Base-by-base conservation (phyloP, 345 rosid species). In the Linum usitatissimum region DNA sequence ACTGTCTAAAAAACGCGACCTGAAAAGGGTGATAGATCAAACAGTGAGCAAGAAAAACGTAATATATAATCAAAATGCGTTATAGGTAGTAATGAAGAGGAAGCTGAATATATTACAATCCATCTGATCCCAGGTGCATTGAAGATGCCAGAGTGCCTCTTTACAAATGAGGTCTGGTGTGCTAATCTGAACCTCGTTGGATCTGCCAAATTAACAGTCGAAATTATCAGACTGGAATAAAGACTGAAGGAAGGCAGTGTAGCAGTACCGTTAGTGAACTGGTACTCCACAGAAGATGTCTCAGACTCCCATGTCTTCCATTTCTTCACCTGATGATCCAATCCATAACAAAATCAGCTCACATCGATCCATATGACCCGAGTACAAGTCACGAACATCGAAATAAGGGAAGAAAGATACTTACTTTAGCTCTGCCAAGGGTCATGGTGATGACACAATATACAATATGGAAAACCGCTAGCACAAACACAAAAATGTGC, bases 301-400 rank as follows among this genome's bases (percentile, higher is more conserved):
- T 55, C 59, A 9, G 59, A 55, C 30, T 55, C 59, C 59, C 59
- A 55, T 20, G 59, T 18, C 30, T 55, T 55, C 59, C 59, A 55
- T 28, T 18, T 55, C 59, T 55, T 55, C 59, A 55, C 30, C 59
- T 55, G 59, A 20, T 18, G 0, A 18, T n/a, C 13, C 21, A 18
- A 53, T 53, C 30, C 30, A 20, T 14, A 10, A n/a, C 1, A 55
- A 55, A 55, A 28, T 18, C 30, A 55, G 1, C 23, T 55, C 30
- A 9, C 4, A 6, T 28, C 12, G 0, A 34, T 4, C 10, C 12
- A 55, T 7, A 55, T 1, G 57, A n/a, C 15, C 15, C 19, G 18
- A 13, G 0, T 17, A 40, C 57, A 18, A 55, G 13, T n/a, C 3
- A 21, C 0, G 18, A 18, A 19, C n/a, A 13, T n/a, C 20, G 3